Percentiles rank a stretch among this genome's conserved stretches.
Evolutionary conservation across 2,329 filamentous ascomycete species (phyloP).

Genomic region (Monilinia polystroma): DNA sequence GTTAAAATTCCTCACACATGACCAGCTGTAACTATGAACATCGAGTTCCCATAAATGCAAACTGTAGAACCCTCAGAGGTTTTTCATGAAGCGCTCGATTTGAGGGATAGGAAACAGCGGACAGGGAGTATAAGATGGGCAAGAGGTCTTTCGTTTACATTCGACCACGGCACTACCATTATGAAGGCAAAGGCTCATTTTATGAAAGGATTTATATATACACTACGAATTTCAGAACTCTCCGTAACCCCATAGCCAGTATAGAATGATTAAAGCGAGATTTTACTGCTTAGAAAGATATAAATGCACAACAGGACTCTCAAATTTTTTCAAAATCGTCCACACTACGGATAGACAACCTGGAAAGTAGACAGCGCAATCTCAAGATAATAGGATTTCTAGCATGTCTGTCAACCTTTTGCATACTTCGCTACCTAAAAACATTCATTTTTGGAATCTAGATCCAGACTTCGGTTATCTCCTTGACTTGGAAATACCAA

Average conservation of each 20-base stretch:
- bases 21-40: background rate
- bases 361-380: too few relatives aligned
- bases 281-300: background rate
- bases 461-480: too few relatives aligned
- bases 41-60: background rate
- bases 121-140: background rate
- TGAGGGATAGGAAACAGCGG: background rate
- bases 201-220: background rate
- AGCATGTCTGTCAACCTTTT: background rate
- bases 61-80: background rate
- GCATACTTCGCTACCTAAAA: background rate
- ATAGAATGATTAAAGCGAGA: background rate
- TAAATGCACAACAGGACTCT: background rate
- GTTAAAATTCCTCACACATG: background rate
- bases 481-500: background rate
- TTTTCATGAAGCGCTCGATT: background rate
- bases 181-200: background rate
- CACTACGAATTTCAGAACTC: background rate
- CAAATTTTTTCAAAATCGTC: background rate
- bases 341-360: background rate
- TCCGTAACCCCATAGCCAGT: background rate
- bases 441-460: background rate
- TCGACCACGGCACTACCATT: too few relatives aligned
- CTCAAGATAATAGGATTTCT: background rate
- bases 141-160: background rate